Evolutionary conservation across 2,329 filamentous ascomycete genomes (phyloP), one percentile per base, ranked within the genome.

Genomic region (Tolypocladium ophioglossoides): DNA sequence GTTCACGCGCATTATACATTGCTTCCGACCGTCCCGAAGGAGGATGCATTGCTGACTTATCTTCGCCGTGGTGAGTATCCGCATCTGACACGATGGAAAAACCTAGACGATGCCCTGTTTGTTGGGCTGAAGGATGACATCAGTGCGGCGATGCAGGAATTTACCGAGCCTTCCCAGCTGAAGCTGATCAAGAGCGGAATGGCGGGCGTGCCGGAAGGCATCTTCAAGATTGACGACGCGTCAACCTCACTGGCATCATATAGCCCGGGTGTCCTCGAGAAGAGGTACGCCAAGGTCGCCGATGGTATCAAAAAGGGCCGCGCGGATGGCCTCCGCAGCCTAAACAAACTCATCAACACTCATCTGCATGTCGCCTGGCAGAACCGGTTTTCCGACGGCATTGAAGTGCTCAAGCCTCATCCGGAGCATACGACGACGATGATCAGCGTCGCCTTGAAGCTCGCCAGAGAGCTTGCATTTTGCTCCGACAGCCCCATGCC

Each of bases 281-380:
- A 76, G 32, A 82, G 82, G 57, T 96, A 95, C 69, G 72, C 77
- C 32, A 76, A 80, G 41, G 75, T 96, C 51, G 79, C 79, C 22
- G 80, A 87, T 51, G 80, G 80, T 53, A 75, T 90, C 41, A 67
- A 72, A 6, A 74, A 77, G 37, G 74, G 77, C 53, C 78, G 78
- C 16, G 78, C 80, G 34, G 74, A 77, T 48, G 89, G 86, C 2
- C 74, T 92, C 27, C 71, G 72, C 53, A 75, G 79, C 51, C 80
- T 97, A 37, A 86, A 86, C 55, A 74, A 80, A 48, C 78, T 97
- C 56, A 88, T 96, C 66, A 91, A 88, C 64, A 80, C 85, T 2
- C 94, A 97, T 68, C 77, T 97, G 4, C 91, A 96, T 66, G 79
- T 79, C 53, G 87, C 84, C 12, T 97, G 94, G 82, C 90, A 95